Evolutionary conservation across 768 basidiomycete genomes (phyloP).

Genomic region (Tricholoma flavovirens): DNA sequence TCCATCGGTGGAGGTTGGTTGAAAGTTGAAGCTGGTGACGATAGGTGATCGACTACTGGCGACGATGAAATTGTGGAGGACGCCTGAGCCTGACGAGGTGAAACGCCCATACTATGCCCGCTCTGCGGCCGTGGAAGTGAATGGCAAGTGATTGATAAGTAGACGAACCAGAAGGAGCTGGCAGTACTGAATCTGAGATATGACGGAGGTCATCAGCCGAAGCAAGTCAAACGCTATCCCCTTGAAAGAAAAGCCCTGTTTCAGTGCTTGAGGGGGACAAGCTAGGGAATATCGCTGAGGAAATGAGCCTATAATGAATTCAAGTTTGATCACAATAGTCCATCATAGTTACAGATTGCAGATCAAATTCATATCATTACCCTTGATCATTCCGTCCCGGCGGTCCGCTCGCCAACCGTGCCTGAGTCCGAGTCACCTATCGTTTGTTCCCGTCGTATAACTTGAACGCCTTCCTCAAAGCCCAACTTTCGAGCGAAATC

Average conservation of each 20-base stretch:
- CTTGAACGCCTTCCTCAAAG: constrained; percentile 3
- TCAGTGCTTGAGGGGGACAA: not conserved
- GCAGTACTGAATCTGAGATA: not conserved
- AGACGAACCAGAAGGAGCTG: not conserved
- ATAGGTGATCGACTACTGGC: too few relatives aligned
- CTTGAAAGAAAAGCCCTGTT: not conserved
- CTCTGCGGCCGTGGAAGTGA: not conserved
- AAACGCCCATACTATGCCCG: not conserved
- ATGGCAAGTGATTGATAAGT: not conserved
- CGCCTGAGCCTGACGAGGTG: not conserved
- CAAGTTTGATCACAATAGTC: not conserved
- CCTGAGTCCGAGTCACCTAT: not conserved
- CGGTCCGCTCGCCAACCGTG: too few relatives aligned
- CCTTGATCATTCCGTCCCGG: too few relatives aligned
- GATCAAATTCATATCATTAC: not conserved
- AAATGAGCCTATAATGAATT: not conserved
- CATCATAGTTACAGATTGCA: not conserved
- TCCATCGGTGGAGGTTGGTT: not conserved
- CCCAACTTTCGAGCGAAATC: constrained; percentile 13
- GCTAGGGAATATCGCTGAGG: not conserved
- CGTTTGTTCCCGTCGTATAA: not conserved
- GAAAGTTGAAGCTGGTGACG: not conserved
- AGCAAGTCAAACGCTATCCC: not conserved
- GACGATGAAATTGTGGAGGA: not conserved
- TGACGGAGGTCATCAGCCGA: not conserved